Evolutionary conservation across 805 yeast species (phyloP).

Genomic region (Maudiozyma saulgeensis): DNA sequence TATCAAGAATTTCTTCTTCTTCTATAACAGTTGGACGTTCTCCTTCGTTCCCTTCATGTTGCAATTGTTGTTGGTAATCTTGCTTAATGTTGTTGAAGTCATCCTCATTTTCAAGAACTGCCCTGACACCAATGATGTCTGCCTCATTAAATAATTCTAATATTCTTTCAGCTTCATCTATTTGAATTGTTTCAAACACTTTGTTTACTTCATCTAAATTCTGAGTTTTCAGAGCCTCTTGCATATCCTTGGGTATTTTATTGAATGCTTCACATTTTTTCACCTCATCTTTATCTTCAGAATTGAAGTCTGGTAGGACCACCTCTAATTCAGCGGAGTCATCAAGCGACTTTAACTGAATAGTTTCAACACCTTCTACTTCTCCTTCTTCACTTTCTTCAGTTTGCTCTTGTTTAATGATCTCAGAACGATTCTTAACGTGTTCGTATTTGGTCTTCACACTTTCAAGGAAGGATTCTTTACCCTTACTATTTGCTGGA

Average conservation of each 20-base stretch:
- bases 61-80: slow-evolving; percentile 29
- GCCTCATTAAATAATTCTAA: slow-evolving; percentile 69
- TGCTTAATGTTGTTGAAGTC: slow-evolving; percentile 50
- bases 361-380: slow-evolving; percentile 57
- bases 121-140: slow-evolving; percentile 77
- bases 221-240: slow-evolving; percentile 62
- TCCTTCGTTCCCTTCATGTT: not conserved
- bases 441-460: slow-evolving; percentile 67
- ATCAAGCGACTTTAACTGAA: slow-evolving; percentile 82
- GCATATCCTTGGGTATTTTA: slow-evolving; percentile 52
- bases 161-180: slow-evolving; percentile 71
- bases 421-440: slow-evolving; percentile 60
- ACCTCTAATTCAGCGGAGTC: slow-evolving; percentile 70
- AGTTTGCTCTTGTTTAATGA: slow-evolving; percentile 46
- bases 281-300: slow-evolving; percentile 35
- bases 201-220: slow-evolving; percentile 71
- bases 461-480: slow-evolving; percentile 59
- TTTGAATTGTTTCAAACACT: slow-evolving; percentile 62
- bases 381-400: slow-evolving; percentile 36
- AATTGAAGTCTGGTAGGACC: slow-evolving; percentile 52
- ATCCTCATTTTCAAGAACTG: slow-evolving; percentile 59
- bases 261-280: slow-evolving; percentile 46
- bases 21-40: not conserved
- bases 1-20: slow-evolving; percentile 2
- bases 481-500: slow-evolving; percentile 44